Percentiles rank a stretch among this genome's conserved stretches.
phyloP scores from a whole-genome alignment of 768 basidiomycete species.

The Ramaria rubella region DNA sequence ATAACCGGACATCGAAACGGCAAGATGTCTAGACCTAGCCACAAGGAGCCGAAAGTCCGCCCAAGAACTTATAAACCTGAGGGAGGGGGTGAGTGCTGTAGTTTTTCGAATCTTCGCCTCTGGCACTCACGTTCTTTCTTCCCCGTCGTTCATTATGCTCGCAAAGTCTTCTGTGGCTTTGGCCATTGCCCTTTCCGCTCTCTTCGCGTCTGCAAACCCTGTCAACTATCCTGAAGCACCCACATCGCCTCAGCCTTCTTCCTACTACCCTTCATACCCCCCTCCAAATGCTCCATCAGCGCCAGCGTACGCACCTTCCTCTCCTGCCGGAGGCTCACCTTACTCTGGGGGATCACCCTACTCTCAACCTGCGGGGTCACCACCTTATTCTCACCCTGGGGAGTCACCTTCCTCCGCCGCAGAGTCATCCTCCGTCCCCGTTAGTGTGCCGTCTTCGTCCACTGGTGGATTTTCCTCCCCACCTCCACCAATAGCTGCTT shows the following conservation, averaged over 20 bases:
- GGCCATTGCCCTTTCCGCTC: not conserved
- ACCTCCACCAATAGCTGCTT: not conserved
- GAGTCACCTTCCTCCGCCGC: not conserved
- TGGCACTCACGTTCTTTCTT: slow-evolving; percentile 1
- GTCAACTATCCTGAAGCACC: not conserved
- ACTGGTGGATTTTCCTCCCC: not conserved
- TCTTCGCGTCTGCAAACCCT: not conserved
- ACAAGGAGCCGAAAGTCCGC: too few relatives aligned
- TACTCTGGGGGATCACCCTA: not conserved
- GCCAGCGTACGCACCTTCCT: too few relatives aligned
- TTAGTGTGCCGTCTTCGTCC: not conserved
- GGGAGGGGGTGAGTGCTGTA: not conserved
- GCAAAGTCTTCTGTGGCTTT: slow-evolving; percentile 1
- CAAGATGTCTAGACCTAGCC: too few relatives aligned
- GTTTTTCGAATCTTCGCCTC: not conserved
- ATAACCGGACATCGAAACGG: too few relatives aligned
- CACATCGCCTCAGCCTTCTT: not conserved
- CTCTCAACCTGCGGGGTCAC: not conserved
- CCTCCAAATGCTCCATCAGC: not conserved
- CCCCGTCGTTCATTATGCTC: slow-evolving; percentile 6
- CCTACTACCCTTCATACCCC: not conserved
- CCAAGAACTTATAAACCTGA: not conserved
- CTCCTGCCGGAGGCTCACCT: not conserved
- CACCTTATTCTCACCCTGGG: not conserved
- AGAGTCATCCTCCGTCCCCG: too few relatives aligned